Conservation (phyloP, 139 green algal species). For the Volvox reticuliferus region DNA sequence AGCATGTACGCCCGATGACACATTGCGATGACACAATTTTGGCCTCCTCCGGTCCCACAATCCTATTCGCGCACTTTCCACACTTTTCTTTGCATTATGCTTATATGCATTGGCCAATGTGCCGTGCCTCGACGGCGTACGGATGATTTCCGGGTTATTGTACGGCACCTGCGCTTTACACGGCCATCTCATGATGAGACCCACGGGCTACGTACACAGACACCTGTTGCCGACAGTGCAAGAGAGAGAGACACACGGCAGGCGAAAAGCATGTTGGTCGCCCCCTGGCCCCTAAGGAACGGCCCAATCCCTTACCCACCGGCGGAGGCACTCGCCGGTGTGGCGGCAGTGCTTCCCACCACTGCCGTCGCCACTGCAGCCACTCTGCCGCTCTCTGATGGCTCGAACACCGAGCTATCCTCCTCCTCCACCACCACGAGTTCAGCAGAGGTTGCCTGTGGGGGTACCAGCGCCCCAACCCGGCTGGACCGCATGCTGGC, state of each 20-base stretch:
- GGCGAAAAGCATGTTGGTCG: not conserved
- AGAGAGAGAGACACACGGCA: not conserved
- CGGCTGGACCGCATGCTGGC: not conserved
- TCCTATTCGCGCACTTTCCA: no score
- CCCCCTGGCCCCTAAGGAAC: not conserved
- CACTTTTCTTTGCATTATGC: no score
- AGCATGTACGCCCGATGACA: no score
- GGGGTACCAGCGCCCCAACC: not conserved
- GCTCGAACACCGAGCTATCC: not conserved
- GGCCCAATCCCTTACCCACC: not conserved
- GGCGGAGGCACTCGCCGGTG: not conserved
- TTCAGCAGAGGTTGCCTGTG: not conserved
- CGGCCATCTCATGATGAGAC: no score
- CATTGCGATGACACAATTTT: no score
- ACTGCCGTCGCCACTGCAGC: not conserved
- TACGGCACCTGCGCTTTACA: no score
- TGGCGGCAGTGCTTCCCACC: not conserved
- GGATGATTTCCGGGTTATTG: no score
- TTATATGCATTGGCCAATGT: no score
- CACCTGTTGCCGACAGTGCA: not conserved
- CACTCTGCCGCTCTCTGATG: not conserved
- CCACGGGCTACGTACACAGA: no score
- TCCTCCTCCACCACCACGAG: constrained; percentile 22
- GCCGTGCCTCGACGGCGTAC: no score
- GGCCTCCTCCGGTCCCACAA: no score